Evolutionary conservation across 1,284 basidiomycete species (phyloP), one percentile per base, ranked within the genome.

Genomic region (Porogramme epimiltina): DNA sequence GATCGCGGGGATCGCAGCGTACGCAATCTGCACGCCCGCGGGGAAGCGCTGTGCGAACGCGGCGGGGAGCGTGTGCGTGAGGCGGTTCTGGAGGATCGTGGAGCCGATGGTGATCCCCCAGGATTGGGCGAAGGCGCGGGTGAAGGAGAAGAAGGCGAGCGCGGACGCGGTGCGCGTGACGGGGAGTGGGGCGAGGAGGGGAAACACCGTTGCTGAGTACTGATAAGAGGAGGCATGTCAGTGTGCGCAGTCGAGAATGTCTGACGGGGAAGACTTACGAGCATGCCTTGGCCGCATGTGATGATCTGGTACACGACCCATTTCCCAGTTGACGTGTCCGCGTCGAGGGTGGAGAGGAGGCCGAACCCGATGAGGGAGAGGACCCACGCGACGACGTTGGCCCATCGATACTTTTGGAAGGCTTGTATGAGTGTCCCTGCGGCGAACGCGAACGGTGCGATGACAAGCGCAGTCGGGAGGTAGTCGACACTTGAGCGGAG

Each of bases 101-200:
- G 43, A 49, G 22, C 51, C 54, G 19, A 62, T 54, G 11, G 53
- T 23, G 49, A 58, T 51, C 28, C 60, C 60, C 57, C 57, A 59
- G 1, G 37, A 51, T 56, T 61, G 45, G 9, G 67, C 63, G 55
- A 74, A 71, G 9, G 62, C 55, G 11, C 73, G 66, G 6, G 59
- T 45, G 58, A 75, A 76, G 1, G 64, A 57, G 51, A 68, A 70
- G 52, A 74, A 69, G 1, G 72, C 69, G 16, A 73, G 62, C 3
- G 73, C 72, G 15, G 59, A 58, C 4, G 70, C 73, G 20, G 63
- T 70, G 22, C 60, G 43, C 5, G 57, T 59, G 3, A 68, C 59
- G 0, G 69, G 69, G 0, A 76, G 62, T 0, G 75, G 73, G 4
- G 69, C 67, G 23, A 70, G 63, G 6, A 69, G 61, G 4, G 70